These are phyloP conservation scores for Bipolaris sorokiniana DNA, from an alignment of 2,329 filamentous ascomycete genomes.

Conservation along the genomic window DNA sequence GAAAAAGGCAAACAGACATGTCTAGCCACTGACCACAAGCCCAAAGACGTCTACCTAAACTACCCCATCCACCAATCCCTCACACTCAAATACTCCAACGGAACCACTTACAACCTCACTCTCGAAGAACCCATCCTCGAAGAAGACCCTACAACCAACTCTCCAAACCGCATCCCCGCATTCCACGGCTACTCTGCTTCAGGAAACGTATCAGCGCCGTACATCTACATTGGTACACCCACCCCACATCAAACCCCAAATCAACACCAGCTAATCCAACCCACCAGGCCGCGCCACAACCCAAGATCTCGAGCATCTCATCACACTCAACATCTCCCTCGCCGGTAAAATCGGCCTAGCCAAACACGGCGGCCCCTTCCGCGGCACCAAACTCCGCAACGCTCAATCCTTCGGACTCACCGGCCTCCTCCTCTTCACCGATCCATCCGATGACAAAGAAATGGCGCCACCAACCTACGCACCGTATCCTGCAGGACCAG, in stretches of 20 bases:
- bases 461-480: slow-evolving; percentile 43
- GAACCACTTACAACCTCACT: slow-evolving; percentile 32
- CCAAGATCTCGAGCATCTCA: slow-evolving; percentile 52
- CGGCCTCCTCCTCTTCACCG: slow-evolving; percentile 53
- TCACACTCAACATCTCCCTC: slow-evolving; percentile 50
- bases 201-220: slow-evolving; percentile 54
- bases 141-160: slow-evolving; percentile 41
- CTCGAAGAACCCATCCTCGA: slow-evolving; percentile 42
- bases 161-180: slow-evolving; percentile 49
- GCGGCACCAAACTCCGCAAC: slow-evolving; percentile 57
- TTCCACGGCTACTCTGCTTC: slow-evolving; percentile 57
- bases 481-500: slow-evolving; percentile 21
- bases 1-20: background rate
- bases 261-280: background rate
- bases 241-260: background rate
- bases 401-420: slow-evolving; percentile 53
- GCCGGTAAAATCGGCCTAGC: slow-evolving; percentile 56
- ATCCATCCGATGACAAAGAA: slow-evolving; percentile 51
- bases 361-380: slow-evolving; percentile 53
- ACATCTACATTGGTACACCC: slow-evolving; percentile 52
- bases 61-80: slow-evolving; percentile 47
- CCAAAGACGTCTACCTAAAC: slow-evolving; percentile 30
- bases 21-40: background rate
- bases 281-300: slow-evolving; percentile 37
- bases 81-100: slow-evolving; percentile 38